Percentiles rank a stretch among this genome's conserved stretches.
phyloP scores from a whole-genome alignment of 495 filamentous ascomycete genomes.

The Aspergillus ostianus region DNA sequence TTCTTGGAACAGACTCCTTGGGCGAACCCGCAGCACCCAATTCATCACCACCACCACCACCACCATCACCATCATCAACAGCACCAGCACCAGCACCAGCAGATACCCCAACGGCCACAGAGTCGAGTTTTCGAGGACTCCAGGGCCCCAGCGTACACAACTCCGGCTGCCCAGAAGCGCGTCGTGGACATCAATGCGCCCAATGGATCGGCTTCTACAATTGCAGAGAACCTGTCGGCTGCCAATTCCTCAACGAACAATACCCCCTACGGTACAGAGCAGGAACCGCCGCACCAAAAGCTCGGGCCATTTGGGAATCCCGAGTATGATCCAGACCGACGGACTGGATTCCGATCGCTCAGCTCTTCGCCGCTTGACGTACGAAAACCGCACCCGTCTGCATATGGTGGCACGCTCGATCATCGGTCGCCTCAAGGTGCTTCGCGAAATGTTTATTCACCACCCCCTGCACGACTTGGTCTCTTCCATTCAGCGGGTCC shows the following conservation, averaged over 20 bases:
- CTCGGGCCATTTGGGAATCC: conserved; percentile 31
- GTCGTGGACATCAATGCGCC: conserved; percentile 51
- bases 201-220: conserved; percentile 57
- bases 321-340: conserved; percentile 40
- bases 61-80: conserved; percentile 27
- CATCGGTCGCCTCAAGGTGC: conserved; percentile 26
- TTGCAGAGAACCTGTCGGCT: conserved; percentile 39
- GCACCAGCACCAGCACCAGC: conserved; percentile 58
- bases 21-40: conserved; percentile 84
- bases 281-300: conserved; percentile 29
- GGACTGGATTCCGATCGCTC: conserved; percentile 41
- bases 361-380: conserved; percentile 47
- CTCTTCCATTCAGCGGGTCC: conserved; percentile 36
- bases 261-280: conserved; percentile 45
- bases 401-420: conserved; percentile 24
- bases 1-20: conserved; percentile 82
- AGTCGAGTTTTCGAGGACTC: conserved; percentile 30
- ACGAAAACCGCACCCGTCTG: conserved; percentile 40
- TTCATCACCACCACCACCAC: conserved; percentile 58
- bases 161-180: conserved; percentile 53
- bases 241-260: conserved; percentile 43
- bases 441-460: conserved; percentile 35
- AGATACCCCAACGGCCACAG: conserved; percentile 36
- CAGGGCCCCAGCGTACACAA: conserved; percentile 42
- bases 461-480: conserved; percentile 38